These are phyloP conservation scores for Pleoardoris graminearum DNA, from an alignment of 2,329 filamentous ascomycete genomes.

Conservation along the genomic window DNA sequence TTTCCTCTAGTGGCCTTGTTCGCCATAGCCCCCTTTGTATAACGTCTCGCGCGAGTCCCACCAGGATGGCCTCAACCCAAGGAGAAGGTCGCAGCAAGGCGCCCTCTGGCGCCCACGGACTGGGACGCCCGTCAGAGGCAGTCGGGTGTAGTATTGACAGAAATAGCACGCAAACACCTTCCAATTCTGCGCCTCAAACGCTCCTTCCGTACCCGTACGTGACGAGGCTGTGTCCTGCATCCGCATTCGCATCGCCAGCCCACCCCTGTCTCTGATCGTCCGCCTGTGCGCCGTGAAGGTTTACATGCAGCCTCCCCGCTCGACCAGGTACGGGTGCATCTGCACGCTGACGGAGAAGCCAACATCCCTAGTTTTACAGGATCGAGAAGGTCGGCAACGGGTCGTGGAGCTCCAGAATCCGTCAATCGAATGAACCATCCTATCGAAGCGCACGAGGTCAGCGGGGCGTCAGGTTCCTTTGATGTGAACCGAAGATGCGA, in stretches of 20 bases:
- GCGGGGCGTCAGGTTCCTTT: background rate
- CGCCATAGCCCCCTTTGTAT: background rate
- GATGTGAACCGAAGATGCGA: background rate
- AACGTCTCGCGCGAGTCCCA: conserved; percentile 2
- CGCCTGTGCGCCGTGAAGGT: background rate
- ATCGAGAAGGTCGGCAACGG: background rate
- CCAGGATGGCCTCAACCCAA: background rate
- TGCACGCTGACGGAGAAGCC: background rate
- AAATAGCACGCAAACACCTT: too few relatives aligned
- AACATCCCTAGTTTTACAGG: background rate
- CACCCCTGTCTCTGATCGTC: background rate
- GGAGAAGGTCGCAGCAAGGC: background rate
- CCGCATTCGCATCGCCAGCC: background rate
- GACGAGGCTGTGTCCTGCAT: background rate
- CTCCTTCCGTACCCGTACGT: background rate
- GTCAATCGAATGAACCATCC: background rate
- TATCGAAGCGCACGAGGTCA: background rate
- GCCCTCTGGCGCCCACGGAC: too few relatives aligned
- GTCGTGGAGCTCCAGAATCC: background rate
- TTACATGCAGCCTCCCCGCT: conserved; percentile 3
- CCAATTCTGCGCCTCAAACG: background rate
- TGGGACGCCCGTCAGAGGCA: too few relatives aligned
- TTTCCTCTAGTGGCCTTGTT: background rate
- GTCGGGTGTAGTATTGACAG: too few relatives aligned
- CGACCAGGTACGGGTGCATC: background rate